Percentiles rank a stretch among this genome's conserved stretches.
phyloP scores from a whole-genome alignment of 257 asterid species.

The Solanum corneliomulleri region DNA sequence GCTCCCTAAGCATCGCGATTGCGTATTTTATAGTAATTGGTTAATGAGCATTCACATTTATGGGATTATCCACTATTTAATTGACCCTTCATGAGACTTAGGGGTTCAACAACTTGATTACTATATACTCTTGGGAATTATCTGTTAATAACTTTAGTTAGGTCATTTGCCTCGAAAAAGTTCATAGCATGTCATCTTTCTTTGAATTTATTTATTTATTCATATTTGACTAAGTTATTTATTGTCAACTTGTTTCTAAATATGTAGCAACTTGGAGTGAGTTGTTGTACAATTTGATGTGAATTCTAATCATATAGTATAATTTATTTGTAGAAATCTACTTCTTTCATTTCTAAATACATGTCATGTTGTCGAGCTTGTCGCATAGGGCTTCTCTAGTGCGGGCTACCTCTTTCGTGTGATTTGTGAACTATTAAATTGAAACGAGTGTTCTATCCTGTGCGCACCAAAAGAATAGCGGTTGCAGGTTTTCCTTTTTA shows the following conservation, averaged over 20 bases:
- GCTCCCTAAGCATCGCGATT: neutral
- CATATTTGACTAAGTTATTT: neutral
- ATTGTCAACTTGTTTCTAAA: neutral
- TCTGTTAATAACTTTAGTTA: neutral
- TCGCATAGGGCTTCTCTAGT: accelerated
- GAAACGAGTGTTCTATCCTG: accelerated
- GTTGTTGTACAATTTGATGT: neutral
- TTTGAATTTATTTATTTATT: neutral
- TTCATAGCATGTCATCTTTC: neutral
- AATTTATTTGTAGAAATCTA: too few relatives aligned
- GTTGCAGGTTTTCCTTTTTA: accelerated
- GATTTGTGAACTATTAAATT: too few relatives aligned
- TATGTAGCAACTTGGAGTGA: neutral
- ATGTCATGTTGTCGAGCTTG: too few relatives aligned
- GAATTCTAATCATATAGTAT: neutral
- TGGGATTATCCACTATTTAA: neutral
- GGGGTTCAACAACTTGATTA: neutral
- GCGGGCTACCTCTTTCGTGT: accelerated
- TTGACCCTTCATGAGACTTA: neutral
- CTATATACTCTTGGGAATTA: neutral
- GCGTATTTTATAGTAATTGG: neutral
- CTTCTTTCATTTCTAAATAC: too few relatives aligned
- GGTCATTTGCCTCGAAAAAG: neutral
- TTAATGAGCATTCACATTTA: neutral
- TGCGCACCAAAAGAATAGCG: accelerated